phyloP scores from a whole-genome alignment of 1,284 basidiomycete species.

The Ustilago xerochloae region DNA sequence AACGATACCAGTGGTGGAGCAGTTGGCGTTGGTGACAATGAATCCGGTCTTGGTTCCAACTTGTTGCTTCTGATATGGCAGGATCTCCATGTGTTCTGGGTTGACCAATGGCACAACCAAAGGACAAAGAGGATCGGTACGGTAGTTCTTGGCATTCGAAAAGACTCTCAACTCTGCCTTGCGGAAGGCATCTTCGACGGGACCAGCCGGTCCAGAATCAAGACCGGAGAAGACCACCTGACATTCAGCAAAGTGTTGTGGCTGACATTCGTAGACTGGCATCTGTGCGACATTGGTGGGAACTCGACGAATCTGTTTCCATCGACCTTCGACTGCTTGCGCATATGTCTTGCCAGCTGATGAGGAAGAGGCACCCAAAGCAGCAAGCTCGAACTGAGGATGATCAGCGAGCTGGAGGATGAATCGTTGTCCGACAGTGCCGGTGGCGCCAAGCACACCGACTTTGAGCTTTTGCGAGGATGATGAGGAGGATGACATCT shows the following conservation, averaged over 20 bases:
- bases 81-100: slow-evolving; percentile 83
- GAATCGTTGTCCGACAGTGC: slow-evolving; percentile 74
- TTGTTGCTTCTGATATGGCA: slow-evolving; percentile 80
- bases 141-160: slow-evolving; percentile 97
- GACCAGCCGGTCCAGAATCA: slow-evolving; percentile 92
- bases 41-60: slow-evolving; percentile 78
- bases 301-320: slow-evolving; percentile 89
- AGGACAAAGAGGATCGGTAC: slow-evolving; percentile 92
- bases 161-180: slow-evolving; percentile 90
- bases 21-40: slow-evolving; percentile 99
- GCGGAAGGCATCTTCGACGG: slow-evolving; percentile 90
- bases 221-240: slow-evolving; percentile 92
- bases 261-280: slow-evolving; percentile 81
- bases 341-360: slow-evolving; percentile 88
- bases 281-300: slow-evolving; percentile 78
- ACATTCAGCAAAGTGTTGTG: slow-evolving; percentile 83
- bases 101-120: slow-evolving; percentile 98
- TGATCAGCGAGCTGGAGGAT: slow-evolving; percentile 88
- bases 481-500: slow-evolving; percentile 8
- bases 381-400: slow-evolving; percentile 89
- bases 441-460: slow-evolving; percentile 94
- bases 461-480: slow-evolving; percentile 76
- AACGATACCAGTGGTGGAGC: slow-evolving; percentile 93
- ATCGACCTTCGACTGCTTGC: slow-evolving; percentile 76
- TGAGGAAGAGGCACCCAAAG: slow-evolving; percentile 87